Evolutionary conservation across 192 early-diverging fungal species (phyloP).

Genomic region (Coemansia sp.): DNA sequence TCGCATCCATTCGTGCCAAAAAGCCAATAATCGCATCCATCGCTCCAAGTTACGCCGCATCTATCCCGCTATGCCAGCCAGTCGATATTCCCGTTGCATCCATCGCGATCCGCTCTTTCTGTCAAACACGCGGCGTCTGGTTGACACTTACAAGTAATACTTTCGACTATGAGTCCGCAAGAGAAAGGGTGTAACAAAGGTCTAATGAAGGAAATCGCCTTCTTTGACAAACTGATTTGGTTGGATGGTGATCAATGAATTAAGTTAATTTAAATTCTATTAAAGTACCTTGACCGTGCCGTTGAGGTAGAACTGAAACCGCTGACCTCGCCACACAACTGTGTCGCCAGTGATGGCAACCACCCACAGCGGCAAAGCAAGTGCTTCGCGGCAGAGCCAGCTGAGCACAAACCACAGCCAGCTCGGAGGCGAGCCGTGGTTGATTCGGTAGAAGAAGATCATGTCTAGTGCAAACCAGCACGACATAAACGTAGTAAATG

Average conservation of each 20-base stretch:
- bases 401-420: slow-evolving; percentile 61
- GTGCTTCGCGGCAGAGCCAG: slow-evolving; percentile 81
- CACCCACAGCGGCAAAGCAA: slow-evolving; percentile 79
- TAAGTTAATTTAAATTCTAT: not conserved
- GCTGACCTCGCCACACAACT: slow-evolving; percentile 85
- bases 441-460: slow-evolving; percentile 54
- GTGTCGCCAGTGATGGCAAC: slow-evolving; percentile 79
- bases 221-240: not conserved
- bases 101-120: not conserved
- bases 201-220: not conserved
- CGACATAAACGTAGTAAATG: slow-evolving; percentile 57
- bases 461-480: slow-evolving; percentile 63
- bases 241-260: not conserved
- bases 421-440: slow-evolving; percentile 39
- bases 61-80: not conserved
- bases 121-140: not conserved
- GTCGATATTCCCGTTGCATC: not conserved
- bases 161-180: slow-evolving; percentile 2
- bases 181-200: slow-evolving; percentile 3
- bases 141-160: slow-evolving; percentile 6
- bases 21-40: slow-evolving; percentile 16
- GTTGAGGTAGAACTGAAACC: slow-evolving; percentile 60
- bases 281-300: slow-evolving; percentile 60
- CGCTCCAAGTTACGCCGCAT: not conserved
- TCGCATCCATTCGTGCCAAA: slow-evolving; percentile 18